A percentile compares a stretch with the other conserved stretches of the same genome.
Evolutionary conservation across 2,329 filamentous ascomycete species (phyloP).

Genomic region (Colletotrichum tanaceti): DNA sequence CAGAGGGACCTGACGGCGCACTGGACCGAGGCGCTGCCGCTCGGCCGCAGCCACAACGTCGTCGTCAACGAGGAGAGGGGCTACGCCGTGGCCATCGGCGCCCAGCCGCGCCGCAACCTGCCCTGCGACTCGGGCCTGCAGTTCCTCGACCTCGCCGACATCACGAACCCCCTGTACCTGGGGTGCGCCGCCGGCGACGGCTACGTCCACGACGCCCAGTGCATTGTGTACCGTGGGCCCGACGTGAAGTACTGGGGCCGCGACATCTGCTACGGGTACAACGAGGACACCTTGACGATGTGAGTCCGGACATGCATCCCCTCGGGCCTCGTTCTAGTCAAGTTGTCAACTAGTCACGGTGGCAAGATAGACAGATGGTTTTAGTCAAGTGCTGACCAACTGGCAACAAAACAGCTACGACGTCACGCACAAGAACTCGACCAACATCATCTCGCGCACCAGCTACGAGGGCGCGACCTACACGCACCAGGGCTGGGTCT

Average conservation of each 20-base stretch:
- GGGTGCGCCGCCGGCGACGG: conserved; percentile 67
- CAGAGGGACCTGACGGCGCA: conserved; percentile 47
- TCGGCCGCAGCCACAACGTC: conserved; percentile 59
- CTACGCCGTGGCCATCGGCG: conserved; percentile 60
- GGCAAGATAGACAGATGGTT: no score
- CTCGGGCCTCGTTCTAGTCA: no score
- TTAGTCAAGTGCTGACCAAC: no score
- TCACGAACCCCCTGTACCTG: conserved; percentile 62
- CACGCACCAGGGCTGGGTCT: conserved; percentile 68
- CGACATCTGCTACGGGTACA: conserved; percentile 69
- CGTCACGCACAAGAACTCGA: conserved; percentile 59
- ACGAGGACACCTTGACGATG: conserved; percentile 63
- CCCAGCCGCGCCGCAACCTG: conserved; percentile 51
- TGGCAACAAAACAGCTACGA: conserved; percentile 59
- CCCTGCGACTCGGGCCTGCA: conserved; percentile 64
- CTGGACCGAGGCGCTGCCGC: conserved; percentile 48
- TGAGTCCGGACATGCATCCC: no score
- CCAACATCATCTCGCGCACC: conserved; percentile 62
- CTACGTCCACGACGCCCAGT: conserved; percentile 71
- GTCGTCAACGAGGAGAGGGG: conserved; percentile 58
- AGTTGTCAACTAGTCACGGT: no score
- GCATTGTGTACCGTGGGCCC: conserved; percentile 65
- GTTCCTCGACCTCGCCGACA: conserved; percentile 67
- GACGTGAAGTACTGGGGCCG: conserved; percentile 58
- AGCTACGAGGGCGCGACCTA: conserved; percentile 67